A percentile compares a stretch with the other conserved stretches of the same genome.
phyloP scores from a whole-genome alignment of 176 grass and related monocot genomes.

The Oryza glaberrima region DNA sequence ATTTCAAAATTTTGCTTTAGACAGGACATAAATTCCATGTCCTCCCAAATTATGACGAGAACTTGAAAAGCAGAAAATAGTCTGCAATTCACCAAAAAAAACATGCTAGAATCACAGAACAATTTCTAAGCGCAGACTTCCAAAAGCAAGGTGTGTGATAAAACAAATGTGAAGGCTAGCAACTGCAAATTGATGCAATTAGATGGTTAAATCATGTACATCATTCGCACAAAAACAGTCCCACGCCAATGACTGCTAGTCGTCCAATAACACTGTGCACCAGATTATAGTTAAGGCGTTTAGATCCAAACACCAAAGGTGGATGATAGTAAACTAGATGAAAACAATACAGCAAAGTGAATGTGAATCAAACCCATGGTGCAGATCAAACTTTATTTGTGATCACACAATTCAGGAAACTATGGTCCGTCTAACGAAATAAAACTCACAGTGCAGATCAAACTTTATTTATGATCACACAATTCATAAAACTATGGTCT shows the following conservation, averaged over 20 bases:
- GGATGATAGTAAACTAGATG: not conserved
- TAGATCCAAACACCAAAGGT: conserved; percentile 3
- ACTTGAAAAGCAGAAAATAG: conserved; percentile 22
- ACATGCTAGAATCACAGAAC: not conserved
- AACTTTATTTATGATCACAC: not conserved
- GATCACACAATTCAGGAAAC: conserved; percentile 11
- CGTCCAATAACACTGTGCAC: not conserved
- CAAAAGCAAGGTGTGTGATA: not conserved
- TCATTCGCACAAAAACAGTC: not conserved
- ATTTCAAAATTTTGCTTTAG: not conserved
- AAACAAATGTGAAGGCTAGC: not conserved
- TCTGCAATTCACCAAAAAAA: not conserved
- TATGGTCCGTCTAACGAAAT: not conserved
- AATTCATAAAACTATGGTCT: not conserved
- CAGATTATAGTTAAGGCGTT: not conserved
- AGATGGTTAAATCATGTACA: not conserved
- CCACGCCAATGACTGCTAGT: not conserved
- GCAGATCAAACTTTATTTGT: not conserved
- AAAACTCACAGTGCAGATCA: not conserved
- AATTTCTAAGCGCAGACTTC: not conserved
- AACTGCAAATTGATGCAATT: not conserved
- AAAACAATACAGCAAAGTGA: not conserved
- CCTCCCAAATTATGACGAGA: not conserved
- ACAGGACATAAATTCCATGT: not conserved
- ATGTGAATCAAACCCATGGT: not conserved